A percentile compares a stretch with the other conserved stretches of the same genome.
Conservation (phyloP, 2,329 filamentous ascomycete species). For the Alternaria sp. region DNA sequence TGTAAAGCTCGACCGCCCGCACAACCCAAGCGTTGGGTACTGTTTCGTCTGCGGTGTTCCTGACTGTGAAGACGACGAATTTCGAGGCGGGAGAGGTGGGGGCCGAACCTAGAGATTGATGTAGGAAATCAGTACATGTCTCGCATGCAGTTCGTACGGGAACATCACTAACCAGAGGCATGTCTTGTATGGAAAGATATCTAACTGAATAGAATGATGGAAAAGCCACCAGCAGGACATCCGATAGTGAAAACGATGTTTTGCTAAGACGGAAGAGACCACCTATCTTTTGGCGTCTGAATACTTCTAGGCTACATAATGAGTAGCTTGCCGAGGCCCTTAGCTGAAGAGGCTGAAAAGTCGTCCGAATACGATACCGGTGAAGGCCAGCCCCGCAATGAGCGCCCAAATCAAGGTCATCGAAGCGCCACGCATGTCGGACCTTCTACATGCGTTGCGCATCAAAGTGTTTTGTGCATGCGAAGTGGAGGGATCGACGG, state of each 20-base stretch:
- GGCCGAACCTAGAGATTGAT: conserved; percentile 1
- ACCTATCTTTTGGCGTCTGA: background rate
- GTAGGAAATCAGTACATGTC: too few relatives aligned
- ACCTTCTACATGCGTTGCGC: conserved; percentile 5
- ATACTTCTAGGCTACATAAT: background rate
- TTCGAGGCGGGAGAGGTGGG: conserved; percentile 8
- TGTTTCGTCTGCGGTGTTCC: background rate
- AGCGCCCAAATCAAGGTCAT: conserved; percentile 7
- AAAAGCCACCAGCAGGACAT: background rate
- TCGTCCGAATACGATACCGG: conserved; percentile 21
- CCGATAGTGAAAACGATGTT: background rate
- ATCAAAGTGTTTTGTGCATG: background rate
- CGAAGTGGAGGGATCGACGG: background rate
- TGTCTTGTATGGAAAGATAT: conserved; percentile 2
- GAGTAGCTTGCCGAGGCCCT: conserved; percentile 6
- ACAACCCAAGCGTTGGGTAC: conserved; percentile 15
- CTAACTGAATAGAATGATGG: background rate
- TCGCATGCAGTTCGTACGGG: too few relatives aligned
- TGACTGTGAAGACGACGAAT: conserved; percentile 7
- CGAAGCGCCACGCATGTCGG: conserved; percentile 5
- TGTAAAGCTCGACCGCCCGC: conserved; percentile 17
- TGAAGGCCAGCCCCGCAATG: conserved; percentile 14
- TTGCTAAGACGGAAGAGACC: background rate
- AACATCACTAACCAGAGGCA: conserved; percentile 18
- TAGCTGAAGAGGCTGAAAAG: conserved; percentile 10